Base-by-base conservation (phyloP, 2,329 filamentous ascomycete species). In the Aspergillus sp. region DNA sequence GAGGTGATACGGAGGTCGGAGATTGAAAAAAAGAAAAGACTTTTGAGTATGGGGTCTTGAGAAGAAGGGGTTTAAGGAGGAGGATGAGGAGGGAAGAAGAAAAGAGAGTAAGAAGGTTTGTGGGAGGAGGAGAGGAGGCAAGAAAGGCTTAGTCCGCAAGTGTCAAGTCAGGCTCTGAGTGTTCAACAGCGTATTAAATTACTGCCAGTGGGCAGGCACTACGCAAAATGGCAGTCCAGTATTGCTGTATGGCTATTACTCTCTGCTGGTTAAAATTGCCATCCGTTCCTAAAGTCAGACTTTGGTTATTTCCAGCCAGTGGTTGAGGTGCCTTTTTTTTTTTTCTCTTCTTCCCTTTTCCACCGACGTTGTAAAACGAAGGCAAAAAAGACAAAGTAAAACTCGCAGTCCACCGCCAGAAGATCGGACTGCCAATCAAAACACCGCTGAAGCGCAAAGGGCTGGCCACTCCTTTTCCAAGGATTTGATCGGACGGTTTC, bases 1-100 rank as follows among this genome's bases (percentile, higher is more conserved):
- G 58, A 51, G 54, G 59, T 51, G 52, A 61, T 56, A 54, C 45
- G 46, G 41, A 35, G 46, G 19, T 55, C 51, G 40, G 47, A 52
- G 55, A 53, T 54, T 57, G 57, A 59, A 60, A 37, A 31, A 54
- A 60, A 54, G 50, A 50, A 57, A 58, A 51, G 44, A 58, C 54
- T 52, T 60, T 60, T 48, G 50, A 47, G 44, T 59, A 56, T 52
- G 46, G 41, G 21, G 55, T 49, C 40, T 53, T 46, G 25, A 49
- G 46, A 56, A 57, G 48, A 52, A 45, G 40, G 59, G 55, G 55
- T 50, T 55, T 49, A 44, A 49, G 25, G 47, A n/a, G 50, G 59
- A 56, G 44, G 61, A 60, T 53, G 50, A 64, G 53, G 66, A 62
- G 65, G 63, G 62, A 71, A 67, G 67, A 64, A 65, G 68, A 70